These are phyloP conservation scores for Lyophyllum atratum DNA, from an alignment of 768 basidiomycete genomes.

Conservation along the genomic window DNA sequence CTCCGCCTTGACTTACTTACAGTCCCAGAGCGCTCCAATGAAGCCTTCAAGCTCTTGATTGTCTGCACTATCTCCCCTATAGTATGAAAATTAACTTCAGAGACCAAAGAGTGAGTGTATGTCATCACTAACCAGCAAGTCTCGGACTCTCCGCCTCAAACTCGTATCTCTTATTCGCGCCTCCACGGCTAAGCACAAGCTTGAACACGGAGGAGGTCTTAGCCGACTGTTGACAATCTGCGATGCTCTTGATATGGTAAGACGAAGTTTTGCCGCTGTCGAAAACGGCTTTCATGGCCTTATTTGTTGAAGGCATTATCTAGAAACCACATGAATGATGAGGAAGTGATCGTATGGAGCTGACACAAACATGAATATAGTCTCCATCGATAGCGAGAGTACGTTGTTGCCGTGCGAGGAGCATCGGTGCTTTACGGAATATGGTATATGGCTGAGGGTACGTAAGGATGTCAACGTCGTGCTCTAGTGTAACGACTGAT, in stretches of 20 bases:
- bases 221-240: conserved; percentile 78
- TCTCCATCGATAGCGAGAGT: conserved; percentile 93
- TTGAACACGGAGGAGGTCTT: conserved; percentile 87
- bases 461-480: background rate
- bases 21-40: conserved; percentile 66
- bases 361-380: conserved; percentile 75
- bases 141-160: conserved; percentile 92
- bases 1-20: conserved; percentile 64
- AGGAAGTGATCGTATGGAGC: background rate
- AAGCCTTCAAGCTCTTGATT: conserved; percentile 63
- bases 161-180: conserved; percentile 88
- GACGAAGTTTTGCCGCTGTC: conserved; percentile 90
- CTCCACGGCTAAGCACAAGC: conserved; percentile 76
- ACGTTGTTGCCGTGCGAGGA: conserved; percentile 87
- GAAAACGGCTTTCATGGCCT: conserved; percentile 72
- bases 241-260: conserved; percentile 88
- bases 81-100: conserved; percentile 6
- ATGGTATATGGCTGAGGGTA: conserved; percentile 81
- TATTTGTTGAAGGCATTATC: conserved; percentile 88
- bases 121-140: conserved; percentile 61
- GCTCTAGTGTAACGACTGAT: background rate
- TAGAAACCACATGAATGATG: conserved; percentile 29
- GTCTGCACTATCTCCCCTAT: conserved; percentile 78
- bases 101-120: background rate
- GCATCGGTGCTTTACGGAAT: conserved; percentile 93